Conservation (phyloP, 441 rosid genomes). For the Euphorbia schlechtendalii region DNA sequence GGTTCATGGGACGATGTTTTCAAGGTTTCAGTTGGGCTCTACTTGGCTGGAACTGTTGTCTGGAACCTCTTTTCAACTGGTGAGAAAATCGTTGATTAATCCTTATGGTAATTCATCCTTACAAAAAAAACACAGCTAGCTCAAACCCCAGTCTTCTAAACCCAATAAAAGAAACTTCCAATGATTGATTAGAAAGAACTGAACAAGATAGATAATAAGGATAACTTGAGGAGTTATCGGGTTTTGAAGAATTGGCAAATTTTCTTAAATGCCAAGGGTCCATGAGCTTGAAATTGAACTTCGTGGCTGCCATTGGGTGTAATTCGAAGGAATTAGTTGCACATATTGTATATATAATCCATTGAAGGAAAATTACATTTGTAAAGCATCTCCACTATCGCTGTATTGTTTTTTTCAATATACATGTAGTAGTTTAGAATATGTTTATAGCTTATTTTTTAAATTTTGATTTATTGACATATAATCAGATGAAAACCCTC, state of each 20-base stretch:
- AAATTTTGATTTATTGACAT: conserved; percentile 19
- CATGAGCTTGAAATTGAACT: neutral
- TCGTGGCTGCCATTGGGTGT: neutral
- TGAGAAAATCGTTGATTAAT: conserved; percentile 70
- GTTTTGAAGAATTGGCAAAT: conserved; percentile 12
- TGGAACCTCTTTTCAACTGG: conserved; percentile 90
- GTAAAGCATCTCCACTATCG: conserved; percentile 17
- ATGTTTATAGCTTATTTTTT: no score
- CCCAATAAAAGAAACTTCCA: neutral
- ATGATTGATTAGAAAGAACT: conserved; percentile 2
- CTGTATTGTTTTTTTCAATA: conserved; percentile 19
- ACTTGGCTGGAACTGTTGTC: conserved; percentile 71
- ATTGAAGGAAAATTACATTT: conserved; percentile 16
- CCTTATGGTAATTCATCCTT: conserved; percentile 13
- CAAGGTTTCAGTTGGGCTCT: conserved; percentile 76
- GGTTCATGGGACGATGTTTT: no score
- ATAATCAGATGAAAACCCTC: conserved; percentile 18
- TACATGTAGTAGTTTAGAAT: no score
- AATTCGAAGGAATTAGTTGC: neutral
- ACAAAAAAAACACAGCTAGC: conserved; percentile 4
- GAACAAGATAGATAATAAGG: neutral
- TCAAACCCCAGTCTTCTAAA: conserved; percentile 11
- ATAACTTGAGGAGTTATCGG: neutral
- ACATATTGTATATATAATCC: neutral
- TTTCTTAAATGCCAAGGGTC: conserved; percentile 15